Evolutionary conservation across 148 eudicot species (phyloP), one percentile per base, ranked within the genome.

Genomic region (Camellia granthamiana): DNA sequence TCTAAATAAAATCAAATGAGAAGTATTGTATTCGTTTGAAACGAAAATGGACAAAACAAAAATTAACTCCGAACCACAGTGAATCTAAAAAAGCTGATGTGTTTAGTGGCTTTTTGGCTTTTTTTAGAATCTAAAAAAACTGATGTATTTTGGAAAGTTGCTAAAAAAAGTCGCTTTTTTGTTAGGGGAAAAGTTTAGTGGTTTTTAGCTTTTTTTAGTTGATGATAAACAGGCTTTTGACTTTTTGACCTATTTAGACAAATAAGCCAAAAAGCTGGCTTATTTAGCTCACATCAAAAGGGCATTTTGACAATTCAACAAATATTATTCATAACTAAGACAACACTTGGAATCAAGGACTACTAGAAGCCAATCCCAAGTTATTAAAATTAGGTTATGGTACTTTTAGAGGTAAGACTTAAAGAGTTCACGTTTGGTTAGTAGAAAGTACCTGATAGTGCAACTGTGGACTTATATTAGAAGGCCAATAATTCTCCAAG

Each of bases 401-500:
- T 23, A 76, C 59, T 19, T 59, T 18, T 59, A 56, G 47, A 68
- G 16, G 55, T 52, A 56, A 80, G 56, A 63, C 7, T 16, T 81
- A 61, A 82, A 76, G 56, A 63, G 12, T 16, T 81, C 69, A 82
- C 69, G 75, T 77, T 47, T 52, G 64, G 38, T 13, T 69, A 44
- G 43, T 9, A 78, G 81, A 7, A 77, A 62, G 67, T 88, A 90
- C 96, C 83, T 69, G 77, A 75, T 78, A 82, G 41, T 67, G 86
- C 83, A 86, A 75, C 56, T 78, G 86, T 64, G 79, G 82, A 54
- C 79, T 82, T 78, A 44, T 44, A 30, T 78, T 82, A 9, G 84
- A 77, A 78, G 79, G 38, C 97, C 94, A 92, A 6, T 83, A 90
- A 69, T 69, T 61, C 62, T 77, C 84, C 55, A 79, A 23, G 11